A percentile compares a stretch with the other conserved stretches of the same genome.
Conservation (phyloP, 1,139 yeast species). For the Kurtzmaniella natalensis region DNA sequence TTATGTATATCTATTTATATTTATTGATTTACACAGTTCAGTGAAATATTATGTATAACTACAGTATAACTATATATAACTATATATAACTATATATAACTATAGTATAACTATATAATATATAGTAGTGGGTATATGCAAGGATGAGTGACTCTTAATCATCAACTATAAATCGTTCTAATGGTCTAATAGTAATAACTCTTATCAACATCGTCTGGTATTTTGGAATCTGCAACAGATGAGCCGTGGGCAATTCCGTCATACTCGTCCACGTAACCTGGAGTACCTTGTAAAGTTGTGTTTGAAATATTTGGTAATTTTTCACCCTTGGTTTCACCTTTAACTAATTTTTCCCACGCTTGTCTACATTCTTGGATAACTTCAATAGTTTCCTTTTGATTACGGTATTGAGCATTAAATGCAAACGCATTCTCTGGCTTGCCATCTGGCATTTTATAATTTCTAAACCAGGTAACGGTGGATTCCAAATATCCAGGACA, state of each 20-base stretch:
- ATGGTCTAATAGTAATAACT: no score
- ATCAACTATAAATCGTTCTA: no score
- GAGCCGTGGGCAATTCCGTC: no score
- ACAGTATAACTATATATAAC: no score
- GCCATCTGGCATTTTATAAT: constrained; percentile 87
- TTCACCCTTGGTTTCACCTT: constrained; percentile 46
- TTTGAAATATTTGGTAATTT: constrained; percentile 47
- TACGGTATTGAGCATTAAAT: constrained; percentile 75
- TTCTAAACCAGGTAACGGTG: constrained; percentile 87
- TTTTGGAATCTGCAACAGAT: no score
- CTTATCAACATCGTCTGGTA: constrained; percentile 1
- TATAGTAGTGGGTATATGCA: no score
- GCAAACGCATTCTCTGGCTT: constrained; percentile 87
- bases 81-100: no score
- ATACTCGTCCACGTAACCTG: constrained; percentile 22
- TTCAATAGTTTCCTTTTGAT: constrained; percentile 67
- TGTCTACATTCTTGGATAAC: constrained; percentile 65
- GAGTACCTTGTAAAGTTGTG: constrained; percentile 58
- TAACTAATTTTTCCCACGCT: constrained; percentile 67
- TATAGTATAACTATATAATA: no score
- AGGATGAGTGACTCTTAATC: no score
- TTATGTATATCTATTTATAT: no score
- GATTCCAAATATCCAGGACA: constrained; percentile 81
- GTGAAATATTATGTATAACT: no score
- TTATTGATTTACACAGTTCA: no score